These are phyloP conservation scores for Cladobotryum protrusum DNA, from an alignment of 2,329 filamentous ascomycete species.

Conservation along the genomic window DNA sequence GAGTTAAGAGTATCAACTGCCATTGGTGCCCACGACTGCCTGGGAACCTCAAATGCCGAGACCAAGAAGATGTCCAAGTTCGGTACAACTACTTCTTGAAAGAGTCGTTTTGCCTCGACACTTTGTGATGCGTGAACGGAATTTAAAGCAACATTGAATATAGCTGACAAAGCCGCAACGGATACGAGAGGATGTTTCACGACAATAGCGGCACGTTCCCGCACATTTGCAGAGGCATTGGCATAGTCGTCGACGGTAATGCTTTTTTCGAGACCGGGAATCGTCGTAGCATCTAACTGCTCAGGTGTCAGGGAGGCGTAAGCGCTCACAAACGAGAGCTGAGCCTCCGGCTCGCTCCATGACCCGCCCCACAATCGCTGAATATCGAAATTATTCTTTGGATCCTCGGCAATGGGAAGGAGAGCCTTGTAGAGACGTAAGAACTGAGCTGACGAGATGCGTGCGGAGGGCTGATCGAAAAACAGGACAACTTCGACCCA, in stretches of 20 bases:
- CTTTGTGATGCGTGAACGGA: conserved; percentile 56
- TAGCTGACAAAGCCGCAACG: conserved; percentile 68
- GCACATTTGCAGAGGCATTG: conserved; percentile 42
- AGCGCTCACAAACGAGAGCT: conserved; percentile 87
- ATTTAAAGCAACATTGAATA: conserved; percentile 59
- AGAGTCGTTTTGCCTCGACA: conserved; percentile 57
- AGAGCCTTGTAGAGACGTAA: conserved; percentile 74
- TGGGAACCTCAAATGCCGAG: conserved; percentile 69
- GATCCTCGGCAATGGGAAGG: conserved; percentile 60
- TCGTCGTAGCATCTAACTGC: conserved; percentile 75
- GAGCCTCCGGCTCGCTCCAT: conserved; percentile 82
- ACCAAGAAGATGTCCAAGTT: conserved; percentile 76
- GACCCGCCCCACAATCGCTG: conserved; percentile 84
- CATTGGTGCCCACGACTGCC: conserved; percentile 64
- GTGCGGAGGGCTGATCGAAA: conserved; percentile 74
- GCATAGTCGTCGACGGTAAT: conserved; percentile 59
- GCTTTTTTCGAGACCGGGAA: conserved; percentile 72
- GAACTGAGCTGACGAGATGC: conserved; percentile 75
- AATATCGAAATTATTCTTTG: conserved; percentile 59
- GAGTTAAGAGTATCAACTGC: conserved; percentile 70
- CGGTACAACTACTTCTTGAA: conserved; percentile 61
- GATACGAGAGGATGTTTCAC: conserved; percentile 85
- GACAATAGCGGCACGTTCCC: conserved; percentile 52
- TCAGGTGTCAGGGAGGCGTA: conserved; percentile 71
- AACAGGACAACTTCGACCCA: conserved; percentile 67